Percentiles rank a stretch among this genome's conserved stretches.
Conservation (phyloP, 1,139 yeast genomes). For the Lodderomyces metapsilosis region DNA sequence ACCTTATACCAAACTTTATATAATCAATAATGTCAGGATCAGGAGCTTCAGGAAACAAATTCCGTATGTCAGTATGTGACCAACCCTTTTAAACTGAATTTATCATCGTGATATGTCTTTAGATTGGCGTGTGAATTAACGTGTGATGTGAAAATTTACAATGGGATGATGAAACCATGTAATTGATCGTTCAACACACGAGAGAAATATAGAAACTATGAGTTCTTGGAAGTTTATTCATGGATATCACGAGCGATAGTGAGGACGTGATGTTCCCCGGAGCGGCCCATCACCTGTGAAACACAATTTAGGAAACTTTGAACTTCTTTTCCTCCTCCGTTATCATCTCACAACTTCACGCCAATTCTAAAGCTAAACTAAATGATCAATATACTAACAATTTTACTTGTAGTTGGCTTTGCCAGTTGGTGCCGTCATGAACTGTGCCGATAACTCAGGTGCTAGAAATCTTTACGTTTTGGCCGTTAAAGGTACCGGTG, state of each 20-base stretch:
- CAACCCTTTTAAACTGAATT: not conserved
- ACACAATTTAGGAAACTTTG: no score
- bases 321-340: not conserved
- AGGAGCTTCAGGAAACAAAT: constrained; percentile 99
- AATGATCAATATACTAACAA: constrained; percentile 19
- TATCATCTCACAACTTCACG: not conserved
- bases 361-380: not conserved
- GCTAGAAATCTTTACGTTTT: constrained; percentile 99
- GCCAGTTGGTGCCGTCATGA: constrained; percentile 99
- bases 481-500: constrained; percentile 99
- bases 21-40: constrained; percentile 62
- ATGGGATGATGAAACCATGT: no score
- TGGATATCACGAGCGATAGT: no score
- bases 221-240: no score
- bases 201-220: no score
- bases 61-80: constrained; percentile 94
- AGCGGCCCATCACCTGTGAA: no score
- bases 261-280: no score
- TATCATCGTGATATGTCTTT: not conserved
- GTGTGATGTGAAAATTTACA: not conserved
- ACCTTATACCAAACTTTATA: not conserved
- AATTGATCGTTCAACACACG: no score
- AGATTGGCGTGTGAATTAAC: not conserved
- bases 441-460: constrained; percentile 99
- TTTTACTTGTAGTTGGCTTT: constrained; percentile 66